Evolutionary conservation across 1,284 basidiomycete species (phyloP).

Genomic region (Takashimella koratensis): DNA sequence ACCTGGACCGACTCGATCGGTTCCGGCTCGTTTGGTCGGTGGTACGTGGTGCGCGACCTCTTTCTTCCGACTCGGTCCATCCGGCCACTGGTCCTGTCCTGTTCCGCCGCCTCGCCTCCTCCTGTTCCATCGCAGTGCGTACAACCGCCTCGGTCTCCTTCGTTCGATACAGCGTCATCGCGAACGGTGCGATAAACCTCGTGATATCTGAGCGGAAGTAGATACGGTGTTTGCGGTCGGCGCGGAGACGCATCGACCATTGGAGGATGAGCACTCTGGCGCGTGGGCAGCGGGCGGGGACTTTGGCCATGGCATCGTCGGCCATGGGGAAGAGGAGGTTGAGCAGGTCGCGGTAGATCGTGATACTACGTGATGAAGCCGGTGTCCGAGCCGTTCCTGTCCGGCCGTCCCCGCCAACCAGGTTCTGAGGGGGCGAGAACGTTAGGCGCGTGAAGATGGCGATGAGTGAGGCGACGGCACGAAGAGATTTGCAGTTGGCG

Average conservation of each 20-base stretch:
- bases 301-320: slow-evolving; percentile 23
- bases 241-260: slow-evolving; percentile 83
- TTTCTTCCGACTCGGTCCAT: slow-evolving; percentile 17
- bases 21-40: slow-evolving; percentile 57
- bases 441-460: slow-evolving; percentile 52
- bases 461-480: slow-evolving; percentile 50
- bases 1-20: slow-evolving; percentile 57
- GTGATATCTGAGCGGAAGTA: slow-evolving; percentile 60
- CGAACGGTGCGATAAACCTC: slow-evolving; percentile 39
- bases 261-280: slow-evolving; percentile 74
- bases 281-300: slow-evolving; percentile 54
- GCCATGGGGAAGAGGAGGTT: slow-evolving; percentile 46
- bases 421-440: slow-evolving; percentile 39
- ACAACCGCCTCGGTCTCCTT: slow-evolving; percentile 35
- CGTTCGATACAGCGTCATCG: slow-evolving; percentile 46
- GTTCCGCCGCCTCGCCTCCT: slow-evolving; percentile 23
- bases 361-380: slow-evolving; percentile 49
- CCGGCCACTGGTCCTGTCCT: not conserved
- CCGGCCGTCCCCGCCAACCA: not conserved
- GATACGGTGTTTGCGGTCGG: slow-evolving; percentile 84
- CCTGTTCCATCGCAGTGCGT: slow-evolving; percentile 27
- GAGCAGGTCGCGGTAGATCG: slow-evolving; percentile 52
- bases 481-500: slow-evolving; percentile 40
- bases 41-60: slow-evolving; percentile 27
- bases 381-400: slow-evolving; percentile 33